Evolutionary conservation across 305 asterid genomes (phyloP).

Genomic region (Solanum aculeatissimum): DNA sequence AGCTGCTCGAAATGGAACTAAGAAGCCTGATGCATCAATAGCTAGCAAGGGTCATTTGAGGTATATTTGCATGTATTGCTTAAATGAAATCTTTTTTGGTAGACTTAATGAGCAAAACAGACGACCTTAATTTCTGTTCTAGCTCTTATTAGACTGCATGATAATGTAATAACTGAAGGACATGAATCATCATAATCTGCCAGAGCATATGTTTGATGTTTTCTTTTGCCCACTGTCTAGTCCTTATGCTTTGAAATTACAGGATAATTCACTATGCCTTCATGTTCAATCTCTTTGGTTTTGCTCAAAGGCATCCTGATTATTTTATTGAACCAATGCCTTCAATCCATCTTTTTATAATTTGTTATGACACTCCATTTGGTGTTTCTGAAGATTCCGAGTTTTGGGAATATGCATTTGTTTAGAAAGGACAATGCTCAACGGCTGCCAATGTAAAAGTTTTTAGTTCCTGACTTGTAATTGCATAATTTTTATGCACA

Average conservation of each 20-base stretch:
- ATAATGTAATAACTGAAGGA: background rate
- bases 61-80: slow-evolving; percentile 20
- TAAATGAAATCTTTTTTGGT: background rate
- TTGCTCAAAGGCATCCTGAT: background rate
- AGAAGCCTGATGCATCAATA: slow-evolving; percentile 93
- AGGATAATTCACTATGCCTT: background rate
- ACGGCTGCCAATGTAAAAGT: background rate
- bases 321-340: background rate
- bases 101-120: background rate
- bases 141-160: background rate
- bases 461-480: background rate
- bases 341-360: background rate
- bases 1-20: slow-evolving; percentile 96
- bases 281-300: background rate
- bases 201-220: background rate
- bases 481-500: background rate
- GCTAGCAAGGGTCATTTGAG: slow-evolving; percentile 99
- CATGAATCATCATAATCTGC: background rate
- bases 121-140: background rate
- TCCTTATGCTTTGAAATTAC: background rate
- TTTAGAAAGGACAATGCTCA: background rate
- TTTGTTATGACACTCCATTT: background rate
- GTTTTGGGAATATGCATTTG: background rate
- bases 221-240: background rate
- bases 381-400: background rate